These are phyloP conservation scores for Orbilia blumenaviensis DNA, from an alignment of 2,329 filamentous ascomycete genomes.

Conservation along the genomic window DNA sequence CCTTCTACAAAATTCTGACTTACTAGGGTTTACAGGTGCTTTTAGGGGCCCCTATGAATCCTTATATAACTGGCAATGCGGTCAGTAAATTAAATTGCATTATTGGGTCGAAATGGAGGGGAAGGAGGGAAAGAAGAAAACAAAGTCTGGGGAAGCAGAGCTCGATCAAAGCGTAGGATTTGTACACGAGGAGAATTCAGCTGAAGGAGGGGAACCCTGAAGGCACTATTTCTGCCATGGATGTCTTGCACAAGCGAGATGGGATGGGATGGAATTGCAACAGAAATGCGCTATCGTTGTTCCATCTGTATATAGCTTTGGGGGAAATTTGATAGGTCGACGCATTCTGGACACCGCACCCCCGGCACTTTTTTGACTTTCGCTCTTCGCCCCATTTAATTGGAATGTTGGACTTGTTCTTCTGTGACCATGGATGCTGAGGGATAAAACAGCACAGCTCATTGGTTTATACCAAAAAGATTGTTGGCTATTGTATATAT, in stretches of 20 bases:
- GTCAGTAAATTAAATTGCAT: background rate
- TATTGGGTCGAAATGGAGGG: background rate
- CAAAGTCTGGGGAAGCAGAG: no score
- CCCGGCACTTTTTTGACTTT: constrained; percentile 4
- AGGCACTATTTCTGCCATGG: background rate
- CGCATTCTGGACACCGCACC: background rate
- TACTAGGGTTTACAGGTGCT: constrained; percentile 37
- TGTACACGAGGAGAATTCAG: background rate
- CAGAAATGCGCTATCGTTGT: background rate
- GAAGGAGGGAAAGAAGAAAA: no score
- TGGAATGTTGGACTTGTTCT: constrained; percentile 9
- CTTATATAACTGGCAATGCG: constrained; percentile 8
- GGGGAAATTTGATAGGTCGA: background rate
- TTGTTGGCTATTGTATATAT: background rate
- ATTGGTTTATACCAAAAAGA: no score
- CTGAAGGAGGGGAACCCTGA: background rate
- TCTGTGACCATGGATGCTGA: background rate
- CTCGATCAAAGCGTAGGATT: background rate
- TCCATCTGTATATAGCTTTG: background rate
- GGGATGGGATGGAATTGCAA: background rate
- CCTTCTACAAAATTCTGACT: constrained; percentile 44
- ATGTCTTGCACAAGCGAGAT: background rate
- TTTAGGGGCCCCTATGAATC: constrained; percentile 20
- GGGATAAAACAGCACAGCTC: background rate
- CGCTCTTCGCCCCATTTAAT: background rate